Conservation (phyloP, 768 basidiomycete genomes). For the Leccinum imitatum region DNA sequence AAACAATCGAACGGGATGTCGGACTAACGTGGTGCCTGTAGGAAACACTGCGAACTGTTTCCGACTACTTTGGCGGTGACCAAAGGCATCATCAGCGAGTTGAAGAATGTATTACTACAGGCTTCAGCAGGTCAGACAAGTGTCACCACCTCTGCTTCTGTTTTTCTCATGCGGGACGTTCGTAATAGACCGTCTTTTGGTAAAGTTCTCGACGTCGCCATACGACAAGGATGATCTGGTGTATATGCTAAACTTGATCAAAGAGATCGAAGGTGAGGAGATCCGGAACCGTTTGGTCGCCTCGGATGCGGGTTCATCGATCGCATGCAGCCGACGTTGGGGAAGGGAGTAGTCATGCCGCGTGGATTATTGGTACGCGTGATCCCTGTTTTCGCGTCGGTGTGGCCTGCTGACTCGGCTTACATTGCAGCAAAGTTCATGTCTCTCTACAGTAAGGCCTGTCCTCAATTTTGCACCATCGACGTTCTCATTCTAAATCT, state of each 20-base stretch:
- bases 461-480: neutral
- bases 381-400: neutral
- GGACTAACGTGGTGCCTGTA: neutral
- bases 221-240: slow-evolving; percentile 21
- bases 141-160: neutral
- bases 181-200: slow-evolving; percentile 28
- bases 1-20: neutral
- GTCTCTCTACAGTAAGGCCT: slow-evolving; percentile 29
- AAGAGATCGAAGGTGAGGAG: slow-evolving; percentile 27
- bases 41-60: slow-evolving; percentile 34
- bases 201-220: slow-evolving; percentile 35
- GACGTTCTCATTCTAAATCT: neutral
- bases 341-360: slow-evolving; percentile 11
- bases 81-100: slow-evolving; percentile 13
- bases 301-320: neutral
- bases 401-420: slow-evolving; percentile 6
- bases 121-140: slow-evolving; percentile 28
- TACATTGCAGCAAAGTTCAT: slow-evolving; percentile 27
- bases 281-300: neutral
- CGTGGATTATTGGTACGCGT: slow-evolving; percentile 29
- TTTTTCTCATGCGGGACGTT: neutral
- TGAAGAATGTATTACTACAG: slow-evolving; percentile 27
- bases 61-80: slow-evolving; percentile 26
- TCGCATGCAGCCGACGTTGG: slow-evolving; percentile 9
- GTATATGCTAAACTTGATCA: slow-evolving; percentile 31